These are phyloP conservation scores for Rhizophagus prolifer DNA, from an alignment of 192 early-diverging fungal species.

Conservation along the genomic window DNA sequence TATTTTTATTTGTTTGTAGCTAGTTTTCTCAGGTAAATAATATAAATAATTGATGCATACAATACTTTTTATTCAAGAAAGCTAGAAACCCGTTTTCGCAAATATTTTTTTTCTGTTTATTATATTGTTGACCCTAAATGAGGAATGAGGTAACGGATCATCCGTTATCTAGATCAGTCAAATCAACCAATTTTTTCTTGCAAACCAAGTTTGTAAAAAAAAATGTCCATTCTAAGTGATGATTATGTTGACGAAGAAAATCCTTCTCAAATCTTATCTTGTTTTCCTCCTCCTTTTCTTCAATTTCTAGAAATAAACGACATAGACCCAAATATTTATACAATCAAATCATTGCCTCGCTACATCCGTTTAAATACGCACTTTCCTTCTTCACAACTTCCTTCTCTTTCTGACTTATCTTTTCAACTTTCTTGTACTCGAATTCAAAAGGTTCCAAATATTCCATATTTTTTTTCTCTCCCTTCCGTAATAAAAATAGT, in stretches of 20 bases:
- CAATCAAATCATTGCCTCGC: constrained; percentile 60
- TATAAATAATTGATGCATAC: too few species aligned
- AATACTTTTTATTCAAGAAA: too few species aligned
- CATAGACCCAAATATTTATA: constrained; percentile 67
- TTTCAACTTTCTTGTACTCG: constrained; percentile 37
- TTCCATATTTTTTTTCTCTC: not conserved
- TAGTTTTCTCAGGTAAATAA: too few species aligned
- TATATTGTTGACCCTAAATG: too few species aligned
- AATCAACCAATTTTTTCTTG: too few species aligned
- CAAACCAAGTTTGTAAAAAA: too few species aligned
- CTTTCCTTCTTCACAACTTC: constrained; percentile 29
- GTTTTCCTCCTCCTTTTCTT: constrained; percentile 62
- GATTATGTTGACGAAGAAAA: not conserved
- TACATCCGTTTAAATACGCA: constrained; percentile 72
- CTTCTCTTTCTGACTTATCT: constrained; percentile 44
- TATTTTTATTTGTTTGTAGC: too few species aligned
- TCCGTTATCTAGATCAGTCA: too few species aligned
- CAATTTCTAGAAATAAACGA: constrained; percentile 69
- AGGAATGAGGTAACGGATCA: too few species aligned
- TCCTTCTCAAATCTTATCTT: not conserved
- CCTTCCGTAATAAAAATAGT: not conserved
- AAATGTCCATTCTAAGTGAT: not conserved
- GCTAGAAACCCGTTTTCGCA: too few species aligned
- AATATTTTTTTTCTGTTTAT: too few species aligned
- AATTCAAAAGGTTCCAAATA: not conserved